phyloP scores from a whole-genome alignment of 2,329 filamentous ascomycete species.

The Stemphylium vesicarium region DNA sequence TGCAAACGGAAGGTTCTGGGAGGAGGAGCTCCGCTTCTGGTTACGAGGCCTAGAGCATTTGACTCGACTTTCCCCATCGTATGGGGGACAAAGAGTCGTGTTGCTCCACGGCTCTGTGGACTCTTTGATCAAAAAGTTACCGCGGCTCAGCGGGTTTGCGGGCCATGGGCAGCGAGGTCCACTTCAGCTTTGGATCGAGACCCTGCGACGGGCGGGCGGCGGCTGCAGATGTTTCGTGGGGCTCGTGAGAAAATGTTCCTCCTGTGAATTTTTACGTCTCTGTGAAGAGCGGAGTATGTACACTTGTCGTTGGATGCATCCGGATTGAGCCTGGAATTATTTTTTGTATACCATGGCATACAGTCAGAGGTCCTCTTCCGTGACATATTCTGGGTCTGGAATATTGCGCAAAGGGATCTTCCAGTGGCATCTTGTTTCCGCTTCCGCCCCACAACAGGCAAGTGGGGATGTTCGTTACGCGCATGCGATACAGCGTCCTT shows the following conservation, averaged over 20 bases:
- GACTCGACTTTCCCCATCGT: not conserved
- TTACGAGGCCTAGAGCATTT: not conserved
- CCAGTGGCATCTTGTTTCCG: slow-evolving; percentile 6
- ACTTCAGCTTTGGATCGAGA: slow-evolving; percentile 12
- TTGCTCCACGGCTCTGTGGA: slow-evolving; percentile 3
- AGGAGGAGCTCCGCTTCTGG: not conserved
- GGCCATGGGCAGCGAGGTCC: slow-evolving; percentile 5
- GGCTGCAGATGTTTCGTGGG: slow-evolving; percentile 8
- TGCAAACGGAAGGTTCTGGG: not conserved
- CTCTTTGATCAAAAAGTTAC: slow-evolving; percentile 1
- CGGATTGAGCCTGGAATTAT: no score
- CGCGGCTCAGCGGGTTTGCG: slow-evolving; percentile 10
- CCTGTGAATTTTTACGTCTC: not conserved
- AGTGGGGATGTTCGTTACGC: slow-evolving; percentile 11
- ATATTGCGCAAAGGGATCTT: not conserved
- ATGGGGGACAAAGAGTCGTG: not conserved
- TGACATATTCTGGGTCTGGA: not conserved
- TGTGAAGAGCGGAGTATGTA: not conserved
- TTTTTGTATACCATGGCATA: not conserved
- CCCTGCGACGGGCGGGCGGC: slow-evolving; percentile 17
- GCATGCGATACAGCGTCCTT: slow-evolving; percentile 1
- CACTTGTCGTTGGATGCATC: no score
- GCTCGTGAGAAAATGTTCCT: not conserved
- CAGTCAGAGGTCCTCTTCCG: not conserved
- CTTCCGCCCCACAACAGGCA: slow-evolving; percentile 6